Conservation (phyloP, 2,329 filamentous ascomycete genomes). For the Amylocarpus encephaloides region DNA sequence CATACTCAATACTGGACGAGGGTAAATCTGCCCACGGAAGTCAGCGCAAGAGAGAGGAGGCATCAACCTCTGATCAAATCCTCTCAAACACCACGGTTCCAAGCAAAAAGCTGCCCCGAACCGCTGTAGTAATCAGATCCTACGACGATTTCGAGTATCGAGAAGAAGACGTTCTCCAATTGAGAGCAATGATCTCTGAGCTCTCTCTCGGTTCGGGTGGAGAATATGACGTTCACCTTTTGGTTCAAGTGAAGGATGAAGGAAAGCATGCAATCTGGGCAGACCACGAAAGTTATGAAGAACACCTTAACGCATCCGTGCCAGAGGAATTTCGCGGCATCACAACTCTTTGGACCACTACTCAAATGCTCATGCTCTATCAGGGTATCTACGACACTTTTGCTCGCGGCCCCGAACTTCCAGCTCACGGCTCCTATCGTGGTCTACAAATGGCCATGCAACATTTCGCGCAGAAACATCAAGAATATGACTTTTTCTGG, state of each 20-base stretch:
- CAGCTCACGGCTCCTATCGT: slow-evolving; percentile 87
- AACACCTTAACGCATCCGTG: slow-evolving; percentile 60
- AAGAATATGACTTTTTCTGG: slow-evolving; percentile 88
- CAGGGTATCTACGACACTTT: slow-evolving; percentile 78
- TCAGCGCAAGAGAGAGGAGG: not conserved
- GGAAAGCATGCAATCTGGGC: slow-evolving; percentile 74
- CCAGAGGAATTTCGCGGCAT: slow-evolving; percentile 84
- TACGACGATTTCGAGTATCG: slow-evolving; percentile 78
- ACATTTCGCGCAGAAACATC: slow-evolving; percentile 81
- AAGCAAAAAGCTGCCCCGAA: slow-evolving; percentile 45
- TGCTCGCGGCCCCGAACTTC: slow-evolving; percentile 57
- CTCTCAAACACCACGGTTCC: slow-evolving; percentile 1
- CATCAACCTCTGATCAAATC: not conserved
- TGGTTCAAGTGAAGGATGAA: slow-evolving; percentile 79
- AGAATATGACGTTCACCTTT: slow-evolving; percentile 79
- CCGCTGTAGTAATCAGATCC: slow-evolving; percentile 73
- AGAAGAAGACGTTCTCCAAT: slow-evolving; percentile 71
- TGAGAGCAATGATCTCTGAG: slow-evolving; percentile 80
- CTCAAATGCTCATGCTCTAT: slow-evolving; percentile 87
- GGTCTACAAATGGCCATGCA: slow-evolving; percentile 92
- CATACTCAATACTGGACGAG: slow-evolving; percentile 17
- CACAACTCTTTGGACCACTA: slow-evolving; percentile 87
- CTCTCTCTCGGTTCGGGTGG: slow-evolving; percentile 73
- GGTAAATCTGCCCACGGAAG: not conserved
- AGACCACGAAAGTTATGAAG: slow-evolving; percentile 60